Conservation (phyloP, 106 monocot species). For the Dendrobium huoshanense region DNA sequence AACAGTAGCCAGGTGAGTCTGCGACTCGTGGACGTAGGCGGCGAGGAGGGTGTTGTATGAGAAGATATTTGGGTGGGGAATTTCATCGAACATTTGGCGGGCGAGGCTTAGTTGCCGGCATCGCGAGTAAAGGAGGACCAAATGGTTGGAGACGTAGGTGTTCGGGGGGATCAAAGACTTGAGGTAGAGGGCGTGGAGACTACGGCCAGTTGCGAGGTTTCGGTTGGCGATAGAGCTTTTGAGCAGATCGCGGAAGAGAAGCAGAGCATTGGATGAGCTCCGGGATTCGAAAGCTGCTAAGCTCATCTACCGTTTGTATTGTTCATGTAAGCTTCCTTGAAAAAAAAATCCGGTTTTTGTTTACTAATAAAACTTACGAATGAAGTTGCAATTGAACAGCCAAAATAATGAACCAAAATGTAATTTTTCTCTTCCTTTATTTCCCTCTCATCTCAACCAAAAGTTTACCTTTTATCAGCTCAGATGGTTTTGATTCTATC, state of each 20-base stretch:
- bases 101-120: conserved; percentile 31
- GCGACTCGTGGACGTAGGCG: conserved; percentile 27
- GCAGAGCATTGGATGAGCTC: too few species aligned
- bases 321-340: neutral
- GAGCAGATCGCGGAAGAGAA: conserved; percentile 23
- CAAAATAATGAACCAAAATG: too few species aligned
- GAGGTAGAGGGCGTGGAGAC: conserved; percentile 48
- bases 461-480: too few species aligned
- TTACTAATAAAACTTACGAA: neutral
- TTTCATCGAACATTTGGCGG: conserved; percentile 55
- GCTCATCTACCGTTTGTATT: neutral
- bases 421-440: too few species aligned
- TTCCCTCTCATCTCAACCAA: too few species aligned
- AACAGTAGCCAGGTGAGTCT: conserved; percentile 9
- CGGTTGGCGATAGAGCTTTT: conserved; percentile 29
- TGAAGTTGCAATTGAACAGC: neutral
- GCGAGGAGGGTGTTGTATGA: conserved; percentile 75
- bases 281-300: neutral
- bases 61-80: conserved; percentile 58
- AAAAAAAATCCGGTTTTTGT: too few species aligned
- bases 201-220: conserved; percentile 25
- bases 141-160: conserved; percentile 59
- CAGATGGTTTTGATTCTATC: too few species aligned
- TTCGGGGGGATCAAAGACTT: conserved; percentile 34
- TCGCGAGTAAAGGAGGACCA: conserved; percentile 51